Evolutionary conservation across 2,329 filamentous ascomycete genomes (phyloP).

Genomic region (Dactylellina haptotyla): DNA sequence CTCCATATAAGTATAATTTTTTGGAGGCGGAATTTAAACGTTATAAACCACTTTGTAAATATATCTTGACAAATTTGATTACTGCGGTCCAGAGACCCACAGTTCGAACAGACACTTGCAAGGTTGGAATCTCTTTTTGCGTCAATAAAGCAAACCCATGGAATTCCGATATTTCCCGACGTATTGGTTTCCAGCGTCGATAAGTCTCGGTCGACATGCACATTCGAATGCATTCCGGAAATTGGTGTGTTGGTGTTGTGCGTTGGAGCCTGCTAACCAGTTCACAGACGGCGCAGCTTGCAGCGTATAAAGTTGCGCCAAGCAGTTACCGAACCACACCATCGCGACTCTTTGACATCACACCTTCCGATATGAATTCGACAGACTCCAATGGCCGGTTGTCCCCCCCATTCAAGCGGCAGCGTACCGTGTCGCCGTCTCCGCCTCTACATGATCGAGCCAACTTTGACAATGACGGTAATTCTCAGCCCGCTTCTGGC

Average conservation of each 20-base stretch:
- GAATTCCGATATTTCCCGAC: too few relatives aligned
- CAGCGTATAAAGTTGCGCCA: neutral
- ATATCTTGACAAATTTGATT: too few relatives aligned
- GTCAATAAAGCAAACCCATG: too few relatives aligned
- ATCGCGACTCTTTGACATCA: neutral
- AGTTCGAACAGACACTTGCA: too few relatives aligned
- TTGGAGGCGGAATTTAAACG: too few relatives aligned
- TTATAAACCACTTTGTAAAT: too few relatives aligned
- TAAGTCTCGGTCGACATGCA: too few relatives aligned
- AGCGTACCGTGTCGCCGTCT: conserved; percentile 43
- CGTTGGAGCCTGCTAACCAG: neutral
- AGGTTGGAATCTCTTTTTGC: too few relatives aligned
- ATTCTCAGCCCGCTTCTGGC: conserved; percentile 1
- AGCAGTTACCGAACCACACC: neutral
- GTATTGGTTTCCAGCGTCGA: too few relatives aligned
- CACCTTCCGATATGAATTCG: conserved; percentile 23
- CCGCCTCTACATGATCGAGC: conserved; percentile 14
- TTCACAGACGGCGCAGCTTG: neutral
- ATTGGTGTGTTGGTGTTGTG: neutral
- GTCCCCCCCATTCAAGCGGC: conserved; percentile 47
- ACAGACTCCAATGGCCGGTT: conserved; percentile 26
- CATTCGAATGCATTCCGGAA: neutral
- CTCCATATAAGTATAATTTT: too few relatives aligned
- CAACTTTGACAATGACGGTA: neutral
- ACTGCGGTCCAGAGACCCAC: too few relatives aligned